These are phyloP conservation scores for Phaffomyces antillensis DNA, from an alignment of 805 yeast species.

Conservation along the genomic window DNA sequence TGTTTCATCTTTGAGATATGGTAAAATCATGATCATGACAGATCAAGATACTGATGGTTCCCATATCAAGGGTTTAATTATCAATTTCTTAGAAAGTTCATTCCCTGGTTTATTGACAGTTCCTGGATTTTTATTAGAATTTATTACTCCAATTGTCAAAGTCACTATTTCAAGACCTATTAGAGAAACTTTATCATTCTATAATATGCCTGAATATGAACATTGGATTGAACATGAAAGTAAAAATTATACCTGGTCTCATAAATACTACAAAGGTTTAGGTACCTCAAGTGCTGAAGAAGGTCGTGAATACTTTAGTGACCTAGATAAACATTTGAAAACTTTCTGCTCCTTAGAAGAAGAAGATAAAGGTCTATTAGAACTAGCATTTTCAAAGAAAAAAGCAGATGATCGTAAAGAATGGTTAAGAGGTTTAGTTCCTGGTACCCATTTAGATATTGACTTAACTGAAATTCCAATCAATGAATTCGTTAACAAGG, in stretches of 20 bases:
- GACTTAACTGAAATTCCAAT: slow-evolving; percentile 72
- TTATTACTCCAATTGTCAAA: slow-evolving; percentile 93
- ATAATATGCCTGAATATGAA: slow-evolving; percentile 94
- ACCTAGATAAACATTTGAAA: slow-evolving; percentile 80
- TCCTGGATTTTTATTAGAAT: slow-evolving; percentile 89
- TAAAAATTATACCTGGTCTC: slow-evolving; percentile 67
- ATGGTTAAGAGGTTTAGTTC: slow-evolving; percentile 86
- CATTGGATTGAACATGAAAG: slow-evolving; percentile 87
- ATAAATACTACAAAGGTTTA: slow-evolving; percentile 96
- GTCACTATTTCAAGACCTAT: slow-evolving; percentile 68
- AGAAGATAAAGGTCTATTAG: slow-evolving; percentile 71
- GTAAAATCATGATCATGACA: slow-evolving; percentile 97
- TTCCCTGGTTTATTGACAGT: slow-evolving; percentile 89
- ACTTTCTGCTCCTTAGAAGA: slow-evolving; percentile 75
- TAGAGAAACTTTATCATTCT: slow-evolving; percentile 62
- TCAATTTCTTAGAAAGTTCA: slow-evolving; percentile 86
- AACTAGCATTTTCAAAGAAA: slow-evolving; percentile 88
- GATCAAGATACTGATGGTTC: slow-evolving; percentile 99
- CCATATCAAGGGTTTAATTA: slow-evolving; percentile 92
- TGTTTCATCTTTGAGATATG: slow-evolving; percentile 74
- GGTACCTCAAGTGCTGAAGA: slow-evolving; percentile 88
- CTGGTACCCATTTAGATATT: slow-evolving; percentile 90
- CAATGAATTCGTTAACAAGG: slow-evolving; percentile 90
- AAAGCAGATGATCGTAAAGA: slow-evolving; percentile 96
- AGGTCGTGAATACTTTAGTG: slow-evolving; percentile 81